phyloP scores from a whole-genome alignment of 805 yeast species.

The Sporopachydermia lactativora region DNA sequence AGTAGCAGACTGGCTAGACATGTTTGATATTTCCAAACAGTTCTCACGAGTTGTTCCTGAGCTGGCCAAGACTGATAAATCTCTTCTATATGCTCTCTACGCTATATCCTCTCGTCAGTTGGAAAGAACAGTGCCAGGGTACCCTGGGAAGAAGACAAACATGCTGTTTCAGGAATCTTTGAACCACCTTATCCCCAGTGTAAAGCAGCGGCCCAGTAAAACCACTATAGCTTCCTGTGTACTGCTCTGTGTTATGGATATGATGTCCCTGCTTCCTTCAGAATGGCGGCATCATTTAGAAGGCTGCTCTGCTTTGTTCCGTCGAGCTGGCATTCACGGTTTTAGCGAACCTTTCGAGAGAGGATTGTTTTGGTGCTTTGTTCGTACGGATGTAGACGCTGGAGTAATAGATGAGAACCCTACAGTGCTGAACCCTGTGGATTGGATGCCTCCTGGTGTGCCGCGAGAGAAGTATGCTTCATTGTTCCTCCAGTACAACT shows the following conservation, averaged over 20 bases:
- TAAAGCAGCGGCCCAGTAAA: conserved; percentile 19
- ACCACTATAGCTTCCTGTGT: conserved; percentile 25
- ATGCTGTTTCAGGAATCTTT: conserved; percentile 22
- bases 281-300: conserved; percentile 26
- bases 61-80: conserved; percentile 25
- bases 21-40: conserved; percentile 22
- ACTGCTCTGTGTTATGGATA: conserved; percentile 27
- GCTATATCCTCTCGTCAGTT: conserved; percentile 22
- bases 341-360: conserved; percentile 21
- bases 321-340: conserved; percentile 25
- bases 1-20: conserved; percentile 26
- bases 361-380: conserved; percentile 31
- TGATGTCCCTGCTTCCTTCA: conserved; percentile 25
- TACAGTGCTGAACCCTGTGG: conserved; percentile 21
- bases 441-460: conserved; percentile 22
- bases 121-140: conserved; percentile 17
- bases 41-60: conserved; percentile 22
- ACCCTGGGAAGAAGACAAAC: conserved; percentile 17
- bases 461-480: conserved; percentile 14
- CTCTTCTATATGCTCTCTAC: conserved; percentile 18
- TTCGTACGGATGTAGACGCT: conserved; percentile 26
- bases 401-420: conserved; percentile 23
- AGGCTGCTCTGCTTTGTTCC: conserved; percentile 25
- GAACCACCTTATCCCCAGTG: conserved; percentile 21
- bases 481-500: conserved; percentile 14